Base-by-base conservation (phyloP, 192 early-diverging fungal species). In the Coemansia sp. region DNA sequence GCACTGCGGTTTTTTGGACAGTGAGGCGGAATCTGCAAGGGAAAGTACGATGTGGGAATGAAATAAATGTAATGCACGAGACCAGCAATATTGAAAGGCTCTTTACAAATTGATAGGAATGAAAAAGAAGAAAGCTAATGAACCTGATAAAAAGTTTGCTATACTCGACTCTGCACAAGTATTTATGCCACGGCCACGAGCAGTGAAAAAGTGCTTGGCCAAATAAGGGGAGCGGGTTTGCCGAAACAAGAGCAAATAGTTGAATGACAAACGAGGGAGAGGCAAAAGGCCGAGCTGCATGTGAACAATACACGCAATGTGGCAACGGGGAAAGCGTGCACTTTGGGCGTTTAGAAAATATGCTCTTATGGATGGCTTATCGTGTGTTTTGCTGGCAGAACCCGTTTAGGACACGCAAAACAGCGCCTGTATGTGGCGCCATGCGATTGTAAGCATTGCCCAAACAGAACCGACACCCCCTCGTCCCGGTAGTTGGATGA, bases 271-370 rank as follows among this genome's bases (percentile, higher is more conserved):
- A 10, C 14, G 53, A 10, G 53, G 23, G 22, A 27, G 24, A n/a
- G 11, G 24, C 47, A 32, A 15, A 32, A 53, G 53, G 53, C 53
- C 53, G 53, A 55, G 53, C 53, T 55, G 53, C 53, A 55, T 55
- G 53, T 27, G 29, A 17, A 53, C 53, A 55, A 55, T 55, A 12
- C 12, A 53, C 19, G 12, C 12, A 23, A 53, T 53, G 51, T 53
- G 51, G 51, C 51, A 53, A 25, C 17, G 49, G 22, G 19, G 12
- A 53, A 53, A 53, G 24, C 43, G 14, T 9, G 43, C 43, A 45
- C 29, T 21, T 21, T 21, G 21, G 6, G 29, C 29, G 29, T 32
- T 7, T 32, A 32, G 29, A 4, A 32, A 32, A 32, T 32, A 5
- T 27, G 29, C 1, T 6, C 29, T 32, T 32, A 32, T 32, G 29